Evolutionary conservation across 495 filamentous ascomycete genomes (phyloP).

Genomic region (Elasticomyces elasticus): DNA sequence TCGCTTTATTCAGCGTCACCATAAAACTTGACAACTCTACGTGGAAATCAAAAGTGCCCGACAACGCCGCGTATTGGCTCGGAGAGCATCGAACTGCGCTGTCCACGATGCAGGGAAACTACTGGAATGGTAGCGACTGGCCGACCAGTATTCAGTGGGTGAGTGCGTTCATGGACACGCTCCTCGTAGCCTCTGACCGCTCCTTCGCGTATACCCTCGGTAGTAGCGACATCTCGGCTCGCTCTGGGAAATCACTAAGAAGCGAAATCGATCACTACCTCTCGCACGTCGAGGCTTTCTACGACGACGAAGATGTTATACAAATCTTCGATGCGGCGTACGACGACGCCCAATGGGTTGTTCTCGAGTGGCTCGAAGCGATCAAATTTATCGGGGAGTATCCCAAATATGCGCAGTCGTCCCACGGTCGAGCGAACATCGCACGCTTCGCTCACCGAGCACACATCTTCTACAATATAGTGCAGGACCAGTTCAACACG

Average conservation of each 20-base stretch:
- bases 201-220: slow-evolving; percentile 3
- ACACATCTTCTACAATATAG: slow-evolving; percentile 80
- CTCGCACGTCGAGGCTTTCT: slow-evolving; percentile 3
- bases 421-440: slow-evolving; percentile 35
- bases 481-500: slow-evolving; percentile 33
- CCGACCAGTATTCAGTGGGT: slow-evolving; percentile 14
- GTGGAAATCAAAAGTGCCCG: not conserved
- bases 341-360: slow-evolving; percentile 97
- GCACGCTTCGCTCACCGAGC: slow-evolving; percentile 83
- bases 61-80: slow-evolving; percentile 5
- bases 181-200: slow-evolving; percentile 6
- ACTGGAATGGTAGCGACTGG: slow-evolving; percentile 14
- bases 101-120: slow-evolving; percentile 10
- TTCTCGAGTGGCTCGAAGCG: slow-evolving; percentile 66
- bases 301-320: slow-evolving; percentile 6
- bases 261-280: slow-evolving; percentile 4
- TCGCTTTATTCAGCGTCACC: too few relatives aligned
- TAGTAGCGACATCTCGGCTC: not conserved
- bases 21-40: not conserved
- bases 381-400: slow-evolving; percentile 27
- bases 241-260: not conserved
- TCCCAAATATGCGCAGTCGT: slow-evolving; percentile 39
- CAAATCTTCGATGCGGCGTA: slow-evolving; percentile 44
- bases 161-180: slow-evolving; percentile 8
- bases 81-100: slow-evolving; percentile 2